Conservation (phyloP, 2,329 filamentous ascomycete species). For the Dactylonectria estremocensis region DNA sequence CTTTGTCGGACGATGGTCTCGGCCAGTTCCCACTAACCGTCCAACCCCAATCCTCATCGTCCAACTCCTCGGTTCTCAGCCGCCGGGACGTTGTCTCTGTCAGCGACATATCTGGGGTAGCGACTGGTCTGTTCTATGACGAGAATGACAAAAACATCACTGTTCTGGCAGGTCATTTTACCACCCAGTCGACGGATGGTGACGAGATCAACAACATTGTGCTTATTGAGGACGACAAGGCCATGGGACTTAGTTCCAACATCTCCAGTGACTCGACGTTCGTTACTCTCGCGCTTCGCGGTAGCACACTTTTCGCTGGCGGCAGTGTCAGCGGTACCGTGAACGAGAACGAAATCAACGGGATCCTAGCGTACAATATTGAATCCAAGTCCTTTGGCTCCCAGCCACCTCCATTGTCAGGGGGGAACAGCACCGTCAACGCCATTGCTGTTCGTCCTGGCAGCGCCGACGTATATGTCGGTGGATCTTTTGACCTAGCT, state of each 20-base stretch:
- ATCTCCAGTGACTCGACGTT: slow-evolving; percentile 83
- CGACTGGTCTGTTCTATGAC: slow-evolving; percentile 84
- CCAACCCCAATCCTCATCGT: slow-evolving; percentile 49
- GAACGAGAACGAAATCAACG: slow-evolving; percentile 74
- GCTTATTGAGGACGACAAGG: slow-evolving; percentile 84
- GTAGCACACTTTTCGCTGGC: slow-evolving; percentile 83
- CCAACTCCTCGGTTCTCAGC: slow-evolving; percentile 55
- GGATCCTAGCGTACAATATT: slow-evolving; percentile 87
- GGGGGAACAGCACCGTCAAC: slow-evolving; percentile 80
- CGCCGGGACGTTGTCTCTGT: slow-evolving; percentile 64
- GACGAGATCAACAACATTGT: slow-evolving; percentile 84
- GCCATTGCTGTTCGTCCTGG: slow-evolving; percentile 81
- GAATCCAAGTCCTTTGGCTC: slow-evolving; percentile 72
- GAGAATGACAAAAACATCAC: slow-evolving; percentile 83
- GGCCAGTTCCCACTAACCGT: slow-evolving; percentile 73
- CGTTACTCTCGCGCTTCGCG: slow-evolving; percentile 76
- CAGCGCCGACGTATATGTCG: slow-evolving; percentile 85
- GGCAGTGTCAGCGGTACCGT: slow-evolving; percentile 83
- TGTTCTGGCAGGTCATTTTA: slow-evolving; percentile 90
- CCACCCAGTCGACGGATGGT: slow-evolving; percentile 77
- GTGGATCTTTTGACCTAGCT: slow-evolving; percentile 86
- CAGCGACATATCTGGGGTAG: slow-evolving; percentile 74
- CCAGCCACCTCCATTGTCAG: slow-evolving; percentile 83
- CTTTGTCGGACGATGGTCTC: slow-evolving; percentile 69
- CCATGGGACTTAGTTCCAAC: slow-evolving; percentile 78